Conservation (phyloP, 257 asterid species). For the Scutellaria minor region DNA sequence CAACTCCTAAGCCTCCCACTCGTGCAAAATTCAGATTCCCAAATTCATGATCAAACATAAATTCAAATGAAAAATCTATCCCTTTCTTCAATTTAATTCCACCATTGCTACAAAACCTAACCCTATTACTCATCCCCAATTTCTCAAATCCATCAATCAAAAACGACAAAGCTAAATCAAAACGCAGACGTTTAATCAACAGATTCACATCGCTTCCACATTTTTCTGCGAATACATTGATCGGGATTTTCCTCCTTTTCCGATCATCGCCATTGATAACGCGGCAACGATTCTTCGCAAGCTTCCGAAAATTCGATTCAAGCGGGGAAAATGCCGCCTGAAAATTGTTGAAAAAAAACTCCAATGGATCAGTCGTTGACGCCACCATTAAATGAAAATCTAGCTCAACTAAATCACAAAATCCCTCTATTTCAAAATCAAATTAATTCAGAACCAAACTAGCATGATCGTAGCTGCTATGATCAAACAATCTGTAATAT, state of each 20-base stretch:
- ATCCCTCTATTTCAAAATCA: constrained; percentile 23
- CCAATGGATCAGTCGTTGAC: constrained; percentile 65
- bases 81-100: constrained; percentile 44
- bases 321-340: constrained; percentile 70
- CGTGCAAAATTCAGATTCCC: constrained; percentile 76
- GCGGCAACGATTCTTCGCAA: constrained; percentile 39
- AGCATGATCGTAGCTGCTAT: too few relatives aligned
- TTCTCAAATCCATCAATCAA: constrained; percentile 60
- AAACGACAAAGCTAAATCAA: constrained; percentile 61
- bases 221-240: constrained; percentile 49
- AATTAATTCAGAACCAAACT: constrained; percentile 3
- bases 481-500: too few relatives aligned
- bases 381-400: constrained; percentile 59
- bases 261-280: constrained; percentile 38
- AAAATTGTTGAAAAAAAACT: constrained; percentile 67
- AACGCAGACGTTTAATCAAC: constrained; percentile 55
- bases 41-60: constrained; percentile 56
- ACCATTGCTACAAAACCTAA: constrained; percentile 27
- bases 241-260: constrained; percentile 51
- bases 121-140: constrained; percentile 44
- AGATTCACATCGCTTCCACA: constrained; percentile 41
- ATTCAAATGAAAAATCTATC: constrained; percentile 56
- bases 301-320: constrained; percentile 64
- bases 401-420: constrained; percentile 32
- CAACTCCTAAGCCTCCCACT: constrained; percentile 64